Conservation (phyloP, 2,329 filamentous ascomycete species). For the Metarhizium humberi region DNA sequence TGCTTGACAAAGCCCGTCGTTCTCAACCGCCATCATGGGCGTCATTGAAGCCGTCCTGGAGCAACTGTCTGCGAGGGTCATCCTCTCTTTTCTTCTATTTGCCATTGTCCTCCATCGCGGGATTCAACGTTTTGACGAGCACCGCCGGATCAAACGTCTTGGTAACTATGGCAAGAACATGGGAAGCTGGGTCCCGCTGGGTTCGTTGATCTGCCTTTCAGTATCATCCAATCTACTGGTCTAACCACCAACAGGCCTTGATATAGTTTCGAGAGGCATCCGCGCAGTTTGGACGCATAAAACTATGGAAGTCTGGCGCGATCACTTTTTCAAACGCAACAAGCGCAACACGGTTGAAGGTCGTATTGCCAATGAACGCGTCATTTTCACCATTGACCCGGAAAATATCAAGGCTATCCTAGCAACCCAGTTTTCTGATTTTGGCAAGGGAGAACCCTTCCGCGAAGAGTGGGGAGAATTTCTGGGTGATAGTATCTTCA, state of each 20-base stretch:
- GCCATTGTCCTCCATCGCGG: slow-evolving; percentile 29
- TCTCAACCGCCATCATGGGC: slow-evolving; percentile 27
- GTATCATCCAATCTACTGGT: background rate
- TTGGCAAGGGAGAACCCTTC: slow-evolving; percentile 34
- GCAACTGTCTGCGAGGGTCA: slow-evolving; percentile 31
- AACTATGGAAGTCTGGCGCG: slow-evolving; percentile 53
- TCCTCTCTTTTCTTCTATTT: slow-evolving; percentile 26
- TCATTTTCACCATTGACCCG: slow-evolving; percentile 41
- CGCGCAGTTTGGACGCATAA: slow-evolving; percentile 39
- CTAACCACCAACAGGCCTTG: slow-evolving; percentile 39
- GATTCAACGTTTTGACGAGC: slow-evolving; percentile 28
- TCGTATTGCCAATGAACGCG: slow-evolving; percentile 39
- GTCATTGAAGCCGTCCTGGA: slow-evolving; percentile 39
- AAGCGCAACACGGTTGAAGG: slow-evolving; percentile 51
- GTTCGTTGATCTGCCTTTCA: slow-evolving; percentile 19
- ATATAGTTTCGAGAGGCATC: slow-evolving; percentile 52
- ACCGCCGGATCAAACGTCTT: slow-evolving; percentile 34
- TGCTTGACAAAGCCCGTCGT: background rate
- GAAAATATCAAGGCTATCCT: slow-evolving; percentile 49
- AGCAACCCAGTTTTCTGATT: slow-evolving; percentile 47
- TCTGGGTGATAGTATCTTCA: slow-evolving; percentile 55
- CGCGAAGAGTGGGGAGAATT: slow-evolving; percentile 34
- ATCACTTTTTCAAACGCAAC: slow-evolving; percentile 33
- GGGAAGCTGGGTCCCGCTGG: slow-evolving; percentile 31
- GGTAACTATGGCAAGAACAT: slow-evolving; percentile 32